A percentile compares a stretch with the other conserved stretches of the same genome.
phyloP scores from a whole-genome alignment of 345 rosid genomes.

The Chamaenerion angustifolium region DNA sequence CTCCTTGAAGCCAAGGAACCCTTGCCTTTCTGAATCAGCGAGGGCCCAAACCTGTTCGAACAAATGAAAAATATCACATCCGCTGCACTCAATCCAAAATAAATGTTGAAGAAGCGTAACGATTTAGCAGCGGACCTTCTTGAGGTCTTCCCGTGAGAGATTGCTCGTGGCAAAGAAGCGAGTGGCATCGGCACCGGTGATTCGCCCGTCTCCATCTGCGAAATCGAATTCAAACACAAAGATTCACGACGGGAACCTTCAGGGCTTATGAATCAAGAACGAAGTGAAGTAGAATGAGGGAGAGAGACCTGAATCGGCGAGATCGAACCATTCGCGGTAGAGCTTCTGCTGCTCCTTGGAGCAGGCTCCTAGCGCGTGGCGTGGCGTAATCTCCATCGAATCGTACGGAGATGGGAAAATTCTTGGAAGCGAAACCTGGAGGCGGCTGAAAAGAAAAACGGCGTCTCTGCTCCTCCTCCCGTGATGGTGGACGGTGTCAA shows the following conservation, averaged over 20 bases:
- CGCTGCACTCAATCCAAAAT: no score
- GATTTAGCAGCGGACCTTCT: conserved; percentile 24
- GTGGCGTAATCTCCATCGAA: no score
- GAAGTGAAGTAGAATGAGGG: neutral
- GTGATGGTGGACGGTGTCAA: no score
- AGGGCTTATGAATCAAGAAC: neutral
- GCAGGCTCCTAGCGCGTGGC: conserved; percentile 18
- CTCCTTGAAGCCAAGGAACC: conserved; percentile 59
- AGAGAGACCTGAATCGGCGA: conserved; percentile 63
- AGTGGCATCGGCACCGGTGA: conserved; percentile 69
- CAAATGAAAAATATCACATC: no score
- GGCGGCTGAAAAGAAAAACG: no score
- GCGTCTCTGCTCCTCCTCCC: no score
- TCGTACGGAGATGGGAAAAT: no score
- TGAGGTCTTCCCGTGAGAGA: conserved; percentile 80
- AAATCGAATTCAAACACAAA: neutral
- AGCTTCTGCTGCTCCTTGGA: conserved; percentile 64
- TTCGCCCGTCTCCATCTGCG: conserved; percentile 72
- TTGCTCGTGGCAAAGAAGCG: conserved; percentile 74
- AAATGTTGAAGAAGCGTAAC: neutral
- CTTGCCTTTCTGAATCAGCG: conserved; percentile 77
- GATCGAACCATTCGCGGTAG: conserved; percentile 68
- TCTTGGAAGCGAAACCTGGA: no score
- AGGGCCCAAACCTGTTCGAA: conserved; percentile 63
- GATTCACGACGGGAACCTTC: neutral